Evolutionary conservation across 306 rosid genomes (phyloP).

Genomic region (Lathyrus oleraceus): DNA sequence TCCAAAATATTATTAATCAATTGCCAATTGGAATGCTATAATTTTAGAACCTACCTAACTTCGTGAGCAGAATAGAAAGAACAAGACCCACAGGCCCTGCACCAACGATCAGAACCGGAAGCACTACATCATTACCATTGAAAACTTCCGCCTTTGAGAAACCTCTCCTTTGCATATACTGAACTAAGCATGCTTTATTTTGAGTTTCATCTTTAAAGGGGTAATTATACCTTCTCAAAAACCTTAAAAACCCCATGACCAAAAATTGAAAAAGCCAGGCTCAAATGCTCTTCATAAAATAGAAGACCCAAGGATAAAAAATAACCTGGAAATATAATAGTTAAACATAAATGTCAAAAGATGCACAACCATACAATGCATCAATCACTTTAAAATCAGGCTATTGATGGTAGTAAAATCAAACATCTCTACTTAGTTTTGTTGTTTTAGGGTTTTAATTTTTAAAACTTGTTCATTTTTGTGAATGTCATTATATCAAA

Average conservation of each 20-base stretch:
- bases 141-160: slow-evolving; percentile 48
- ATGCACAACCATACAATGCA: too few relatives aligned
- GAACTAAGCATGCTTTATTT: slow-evolving; percentile 37
- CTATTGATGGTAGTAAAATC: too few relatives aligned
- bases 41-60: slow-evolving; percentile 56
- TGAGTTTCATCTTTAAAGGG: slow-evolving; percentile 36
- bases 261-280: slow-evolving; percentile 33
- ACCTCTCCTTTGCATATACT: slow-evolving; percentile 49
- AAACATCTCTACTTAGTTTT: too few relatives aligned
- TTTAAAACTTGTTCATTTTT: too few relatives aligned
- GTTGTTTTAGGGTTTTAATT: too few relatives aligned
- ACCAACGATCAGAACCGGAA: slow-evolving; percentile 83
- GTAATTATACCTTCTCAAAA: slow-evolving; percentile 46
- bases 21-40: slow-evolving; percentile 9
- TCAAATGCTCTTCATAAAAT: slow-evolving; percentile 25
- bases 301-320: slow-evolving; percentile 11
- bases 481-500: not conserved
- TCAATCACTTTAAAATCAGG: too few relatives aligned
- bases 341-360: not conserved
- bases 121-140: slow-evolving; percentile 48
- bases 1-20: not conserved
- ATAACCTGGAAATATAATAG: slow-evolving; percentile 29
- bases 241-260: slow-evolving; percentile 55
- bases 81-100: slow-evolving; percentile 95
- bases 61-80: slow-evolving; percentile 77